Conservation (phyloP, 768 basidiomycete species). For the Goffeauzyma gilvescens region DNA sequence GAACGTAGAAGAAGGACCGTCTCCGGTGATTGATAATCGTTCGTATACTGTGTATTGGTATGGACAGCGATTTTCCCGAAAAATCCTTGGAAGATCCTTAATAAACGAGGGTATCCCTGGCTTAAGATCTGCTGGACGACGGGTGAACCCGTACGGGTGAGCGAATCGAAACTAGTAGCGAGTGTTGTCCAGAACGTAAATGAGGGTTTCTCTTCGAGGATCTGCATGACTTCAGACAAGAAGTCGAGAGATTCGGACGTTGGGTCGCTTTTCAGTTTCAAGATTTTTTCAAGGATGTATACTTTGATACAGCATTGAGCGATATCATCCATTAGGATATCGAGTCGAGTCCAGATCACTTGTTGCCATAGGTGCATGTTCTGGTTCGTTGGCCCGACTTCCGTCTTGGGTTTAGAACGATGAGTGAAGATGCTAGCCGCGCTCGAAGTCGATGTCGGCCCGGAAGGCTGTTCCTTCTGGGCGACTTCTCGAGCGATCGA, state of each 20-base stretch:
- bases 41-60: constrained; percentile 79
- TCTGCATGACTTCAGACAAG: constrained; percentile 34
- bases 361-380: constrained; percentile 72
- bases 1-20: constrained; percentile 72
- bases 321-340: constrained; percentile 70
- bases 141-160: constrained; percentile 58
- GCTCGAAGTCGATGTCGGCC: constrained; percentile 10
- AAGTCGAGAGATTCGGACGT: constrained; percentile 57
- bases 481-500: constrained; percentile 69
- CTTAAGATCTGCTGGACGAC: constrained; percentile 82
- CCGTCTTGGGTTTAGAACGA: background rate
- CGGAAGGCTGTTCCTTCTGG: constrained; percentile 45
- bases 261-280: constrained; percentile 70
- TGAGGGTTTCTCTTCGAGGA: constrained; percentile 77
- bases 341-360: constrained; percentile 63
- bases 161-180: constrained; percentile 59
- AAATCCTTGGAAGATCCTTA: constrained; percentile 89
- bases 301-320: constrained; percentile 84
- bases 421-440: constrained; percentile 39
- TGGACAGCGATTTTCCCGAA: constrained; percentile 88
- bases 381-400: constrained; percentile 68
- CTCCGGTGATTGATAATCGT: constrained; percentile 75
- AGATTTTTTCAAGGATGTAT: constrained; percentile 83
- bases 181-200: constrained; percentile 77
- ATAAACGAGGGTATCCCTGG: constrained; percentile 62